A percentile compares a stretch with the other conserved stretches of the same genome.
These are phyloP conservation scores for Fusarium chuoi DNA, from an alignment of 2,329 filamentous ascomycete genomes.

Conservation along the genomic window DNA sequence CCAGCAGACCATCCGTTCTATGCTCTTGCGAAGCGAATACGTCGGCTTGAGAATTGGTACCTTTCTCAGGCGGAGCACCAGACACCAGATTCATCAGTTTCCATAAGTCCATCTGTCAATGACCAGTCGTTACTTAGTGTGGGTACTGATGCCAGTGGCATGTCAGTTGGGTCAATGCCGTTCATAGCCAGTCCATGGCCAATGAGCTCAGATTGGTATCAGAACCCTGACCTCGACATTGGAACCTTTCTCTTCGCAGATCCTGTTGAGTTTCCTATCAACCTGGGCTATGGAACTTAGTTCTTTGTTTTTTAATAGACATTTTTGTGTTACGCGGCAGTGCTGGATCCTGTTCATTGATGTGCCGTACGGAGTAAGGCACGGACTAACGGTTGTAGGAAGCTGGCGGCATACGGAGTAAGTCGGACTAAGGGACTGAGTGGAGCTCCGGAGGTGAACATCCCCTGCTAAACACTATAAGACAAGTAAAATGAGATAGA, in stretches of 20 bases:
- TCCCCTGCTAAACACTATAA: neutral
- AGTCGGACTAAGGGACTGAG: neutral
- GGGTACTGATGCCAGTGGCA: neutral
- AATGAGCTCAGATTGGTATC: slow-evolving; percentile 4
- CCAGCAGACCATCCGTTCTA: slow-evolving; percentile 37
- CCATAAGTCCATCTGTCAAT: neutral
- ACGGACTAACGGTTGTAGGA: neutral
- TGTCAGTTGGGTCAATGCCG: neutral
- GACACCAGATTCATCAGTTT: neutral
- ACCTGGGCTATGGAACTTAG: neutral
- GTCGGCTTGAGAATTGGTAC: slow-evolving; percentile 36
- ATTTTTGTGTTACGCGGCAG: no score
- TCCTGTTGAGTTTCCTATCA: slow-evolving; percentile 17
- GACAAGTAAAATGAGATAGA: neutral
- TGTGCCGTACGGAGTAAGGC: slow-evolving; percentile 9
- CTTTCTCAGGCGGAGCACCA: neutral
- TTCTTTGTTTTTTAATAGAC: neutral
- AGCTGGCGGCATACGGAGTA: neutral
- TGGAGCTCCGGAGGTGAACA: neutral
- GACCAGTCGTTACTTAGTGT: neutral
- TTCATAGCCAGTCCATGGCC: slow-evolving; percentile 1
- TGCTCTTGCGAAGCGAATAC: slow-evolving; percentile 28
- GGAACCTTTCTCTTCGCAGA: slow-evolving; percentile 32
- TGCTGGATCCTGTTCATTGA: no score
- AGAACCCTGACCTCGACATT: slow-evolving; percentile 13